Percentiles rank a stretch among this genome's conserved stretches.
Evolutionary conservation across 441 rosid species (phyloP).

Genomic region (Arabidopsis lyrata): DNA sequence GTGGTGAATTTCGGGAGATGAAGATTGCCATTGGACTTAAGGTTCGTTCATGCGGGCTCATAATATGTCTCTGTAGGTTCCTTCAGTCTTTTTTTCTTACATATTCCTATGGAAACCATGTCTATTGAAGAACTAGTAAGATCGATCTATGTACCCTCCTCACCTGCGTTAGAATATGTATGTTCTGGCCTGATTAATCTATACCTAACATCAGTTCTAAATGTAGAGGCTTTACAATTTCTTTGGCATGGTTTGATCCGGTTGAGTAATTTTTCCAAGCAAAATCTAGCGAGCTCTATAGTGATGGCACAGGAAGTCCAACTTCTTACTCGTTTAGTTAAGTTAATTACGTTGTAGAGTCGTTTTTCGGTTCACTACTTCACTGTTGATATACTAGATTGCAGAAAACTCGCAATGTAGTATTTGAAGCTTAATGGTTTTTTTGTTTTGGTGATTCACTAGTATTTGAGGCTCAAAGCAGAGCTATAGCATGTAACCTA

Average conservation of each 20-base stretch:
- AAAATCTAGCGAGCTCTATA: no score
- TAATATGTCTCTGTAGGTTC: background rate
- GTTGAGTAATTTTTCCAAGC: background rate
- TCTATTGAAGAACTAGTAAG: background rate
- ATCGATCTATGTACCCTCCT: background rate
- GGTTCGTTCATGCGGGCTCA: background rate
- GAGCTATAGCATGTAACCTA: no score
- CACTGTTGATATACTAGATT: background rate
- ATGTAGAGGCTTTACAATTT: background rate
- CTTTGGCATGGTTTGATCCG: background rate
- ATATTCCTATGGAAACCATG: background rate
- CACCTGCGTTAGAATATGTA: background rate
- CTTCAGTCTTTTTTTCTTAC: background rate
- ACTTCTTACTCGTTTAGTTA: no score
- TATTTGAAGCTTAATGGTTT: background rate
- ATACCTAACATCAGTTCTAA: background rate
- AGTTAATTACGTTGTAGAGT: no score
- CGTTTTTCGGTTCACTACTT: background rate
- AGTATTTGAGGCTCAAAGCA: no score
- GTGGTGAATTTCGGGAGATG: background rate
- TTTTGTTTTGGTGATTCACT: background rate
- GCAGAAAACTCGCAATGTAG: background rate
- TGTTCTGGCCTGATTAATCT: constrained; percentile 1
- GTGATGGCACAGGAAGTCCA: background rate
- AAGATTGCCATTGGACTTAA: background rate